Evolutionary conservation across 208 protist genomes (phyloP), one percentile per base, ranked within the genome.

Genomic region (Leishmania arabica): DNA sequence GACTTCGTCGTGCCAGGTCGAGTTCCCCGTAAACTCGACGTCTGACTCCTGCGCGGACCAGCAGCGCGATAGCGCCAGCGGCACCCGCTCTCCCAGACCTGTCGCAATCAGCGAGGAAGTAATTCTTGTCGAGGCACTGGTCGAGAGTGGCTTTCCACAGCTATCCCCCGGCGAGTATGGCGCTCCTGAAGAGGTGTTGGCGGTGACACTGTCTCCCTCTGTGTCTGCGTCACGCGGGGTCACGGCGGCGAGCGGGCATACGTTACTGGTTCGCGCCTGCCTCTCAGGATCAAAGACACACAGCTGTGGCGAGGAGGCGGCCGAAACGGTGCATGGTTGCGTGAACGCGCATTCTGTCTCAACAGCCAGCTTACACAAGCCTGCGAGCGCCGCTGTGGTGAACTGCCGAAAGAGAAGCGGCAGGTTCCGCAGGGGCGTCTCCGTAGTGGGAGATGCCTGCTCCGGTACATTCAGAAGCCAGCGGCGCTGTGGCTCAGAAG

Each of bases 401-500:
- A 73, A 83, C 78, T 90, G 87, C 13, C 74, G 79, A 60, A 90
- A 90, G 13, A 83, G 69, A 17, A 90, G 66, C n/a, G 87, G 87
- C 54, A 90, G 81, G 21, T 82, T 69, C 13, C 7, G 47, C 47
- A 79, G 76, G 11, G 76, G 62, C 5, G 21, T 53, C 42, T 72
- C 27, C 40, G 40, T 11, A 8, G 6, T 71, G 17, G 21, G n/a
- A 13, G 34, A 24, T 7, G 53, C 11, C n/a, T n/a, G 7, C 42
- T n/a, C 45, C 8, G 27, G 76, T 24, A 71, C 34, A 31, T 49
- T 65, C 17, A 79, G 42, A 21, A 79, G 42, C 54, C 76, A 71
- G 45, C 76, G 76, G 15, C 45, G 47, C 40, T 65, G 60, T 8
- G 21, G 47, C 56, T 60, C 21, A 37, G 6, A 9, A 54, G 7